A percentile compares a stretch with the other conserved stretches of the same genome.
These are phyloP conservation scores for Asterophora lycoperdoides DNA, from an alignment of 768 basidiomycete genomes.

Conservation along the genomic window DNA sequence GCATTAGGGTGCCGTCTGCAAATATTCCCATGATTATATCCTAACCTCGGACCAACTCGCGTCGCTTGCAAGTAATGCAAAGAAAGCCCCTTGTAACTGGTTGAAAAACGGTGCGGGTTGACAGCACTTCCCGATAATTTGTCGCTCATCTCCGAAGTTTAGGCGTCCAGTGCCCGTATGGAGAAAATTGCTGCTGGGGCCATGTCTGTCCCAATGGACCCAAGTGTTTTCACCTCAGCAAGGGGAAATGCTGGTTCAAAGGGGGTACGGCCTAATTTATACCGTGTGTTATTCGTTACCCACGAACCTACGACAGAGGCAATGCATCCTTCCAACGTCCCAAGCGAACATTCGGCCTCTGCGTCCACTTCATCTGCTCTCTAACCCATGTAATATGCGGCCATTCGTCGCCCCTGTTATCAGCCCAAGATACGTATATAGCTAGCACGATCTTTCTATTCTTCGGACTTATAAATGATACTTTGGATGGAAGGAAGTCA, in stretches of 20 bases:
- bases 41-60: constrained; percentile 68
- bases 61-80: constrained; percentile 69
- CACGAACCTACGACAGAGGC: constrained; percentile 27
- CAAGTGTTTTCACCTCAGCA: constrained; percentile 65
- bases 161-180: constrained; percentile 76
- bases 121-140: neutral
- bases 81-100: constrained; percentile 84
- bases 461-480: constrained; percentile 14
- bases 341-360: constrained; percentile 8
- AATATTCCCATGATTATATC: constrained; percentile 79
- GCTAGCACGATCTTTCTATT: constrained; percentile 10
- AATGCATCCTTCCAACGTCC: constrained; percentile 34
- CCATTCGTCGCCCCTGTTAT: constrained; percentile 9
- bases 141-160: neutral
- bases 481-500: constrained; percentile 18
- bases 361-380: constrained; percentile 7
- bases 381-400: constrained; percentile 11
- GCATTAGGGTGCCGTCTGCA: constrained; percentile 58
- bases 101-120: constrained; percentile 60
- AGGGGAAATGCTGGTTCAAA: constrained; percentile 89
- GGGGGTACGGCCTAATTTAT: constrained; percentile 39
- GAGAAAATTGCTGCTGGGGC: constrained; percentile 77
- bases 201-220: constrained; percentile 79
- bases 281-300: neutral
- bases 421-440: constrained; percentile 6